These are phyloP conservation scores for Blastocystis sp. DNA, from an alignment of 352 stramenopile species.

Conservation along the genomic window DNA sequence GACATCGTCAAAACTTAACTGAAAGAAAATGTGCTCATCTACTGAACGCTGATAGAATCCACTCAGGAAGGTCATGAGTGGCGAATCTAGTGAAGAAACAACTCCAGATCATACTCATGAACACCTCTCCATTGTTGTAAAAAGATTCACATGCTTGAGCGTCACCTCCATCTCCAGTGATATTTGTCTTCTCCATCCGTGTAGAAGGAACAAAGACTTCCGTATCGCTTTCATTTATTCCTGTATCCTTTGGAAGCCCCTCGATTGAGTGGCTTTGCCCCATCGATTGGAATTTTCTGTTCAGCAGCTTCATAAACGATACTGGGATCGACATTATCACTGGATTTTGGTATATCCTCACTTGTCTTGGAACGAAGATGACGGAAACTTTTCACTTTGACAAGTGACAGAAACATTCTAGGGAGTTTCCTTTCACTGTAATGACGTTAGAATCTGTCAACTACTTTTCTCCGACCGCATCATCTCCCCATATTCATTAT, in stretches of 20 bases:
- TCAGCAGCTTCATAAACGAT: background rate
- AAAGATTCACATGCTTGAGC: background rate
- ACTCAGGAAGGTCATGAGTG: background rate
- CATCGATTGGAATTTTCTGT: conserved; percentile 12
- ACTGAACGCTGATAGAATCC: conserved; percentile 31
- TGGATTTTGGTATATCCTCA: background rate
- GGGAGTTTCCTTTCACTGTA: too few species aligned
- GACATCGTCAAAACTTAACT: conserved; percentile 1
- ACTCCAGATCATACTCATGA: background rate
- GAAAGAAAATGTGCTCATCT: conserved; percentile 28
- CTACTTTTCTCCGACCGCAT: too few species aligned
- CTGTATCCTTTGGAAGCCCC: background rate
- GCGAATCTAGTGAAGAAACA: background rate
- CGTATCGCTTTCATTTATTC: background rate
- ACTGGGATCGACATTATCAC: background rate
- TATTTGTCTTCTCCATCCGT: background rate
- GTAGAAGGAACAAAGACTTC: background rate
- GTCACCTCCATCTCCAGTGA: background rate
- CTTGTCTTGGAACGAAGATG: background rate
- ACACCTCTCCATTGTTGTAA: background rate
- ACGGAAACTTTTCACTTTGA: background rate
- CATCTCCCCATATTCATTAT: too few species aligned
- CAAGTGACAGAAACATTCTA: background rate
- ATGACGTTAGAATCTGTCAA: too few species aligned
- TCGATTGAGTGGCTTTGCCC: conserved; percentile 2